phyloP scores from a whole-genome alignment of 1,139 yeast genomes.

The Blastobotrys buckinghamii region DNA sequence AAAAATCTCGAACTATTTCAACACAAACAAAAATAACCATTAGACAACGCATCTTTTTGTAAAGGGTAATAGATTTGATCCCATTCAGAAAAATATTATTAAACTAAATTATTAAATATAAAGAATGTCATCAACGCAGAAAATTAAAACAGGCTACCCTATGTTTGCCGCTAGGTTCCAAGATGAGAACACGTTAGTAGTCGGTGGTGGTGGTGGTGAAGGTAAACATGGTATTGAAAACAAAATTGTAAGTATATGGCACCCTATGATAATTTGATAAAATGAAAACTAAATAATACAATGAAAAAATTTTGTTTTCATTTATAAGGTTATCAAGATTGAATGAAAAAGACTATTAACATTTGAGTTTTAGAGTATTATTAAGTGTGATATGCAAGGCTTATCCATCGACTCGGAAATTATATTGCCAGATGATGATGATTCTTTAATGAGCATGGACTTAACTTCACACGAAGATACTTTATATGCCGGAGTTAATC shows the following conservation, averaged over 20 bases:
- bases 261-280: too few relatives aligned
- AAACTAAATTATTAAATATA: not conserved
- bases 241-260: conserved; percentile 44
- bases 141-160: conserved; percentile 66
- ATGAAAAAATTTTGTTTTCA: too few relatives aligned
- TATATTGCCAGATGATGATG: conserved; percentile 25
- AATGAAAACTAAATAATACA: too few relatives aligned
- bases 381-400: conserved; percentile 11
- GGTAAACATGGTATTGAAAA: conserved; percentile 85
- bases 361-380: not conserved
- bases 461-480: conserved; percentile 29
- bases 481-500: conserved; percentile 71
- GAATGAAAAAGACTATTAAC: not conserved
- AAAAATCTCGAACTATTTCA: too few relatives aligned
- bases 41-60: too few relatives aligned
- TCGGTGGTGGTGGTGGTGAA: conserved; percentile 95
- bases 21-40: too few relatives aligned
- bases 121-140: not conserved
- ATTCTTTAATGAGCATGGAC: conserved; percentile 33
- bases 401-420: conserved; percentile 19
- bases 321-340: too few relatives aligned
- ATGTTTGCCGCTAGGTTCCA: conserved; percentile 72
- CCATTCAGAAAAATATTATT: too few relatives aligned
- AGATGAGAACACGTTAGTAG: conserved; percentile 54
- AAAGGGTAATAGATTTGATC: too few relatives aligned